Conservation (phyloP, 495 filamentous ascomycete species). For the Barbatosphaeria neglecta region DNA sequence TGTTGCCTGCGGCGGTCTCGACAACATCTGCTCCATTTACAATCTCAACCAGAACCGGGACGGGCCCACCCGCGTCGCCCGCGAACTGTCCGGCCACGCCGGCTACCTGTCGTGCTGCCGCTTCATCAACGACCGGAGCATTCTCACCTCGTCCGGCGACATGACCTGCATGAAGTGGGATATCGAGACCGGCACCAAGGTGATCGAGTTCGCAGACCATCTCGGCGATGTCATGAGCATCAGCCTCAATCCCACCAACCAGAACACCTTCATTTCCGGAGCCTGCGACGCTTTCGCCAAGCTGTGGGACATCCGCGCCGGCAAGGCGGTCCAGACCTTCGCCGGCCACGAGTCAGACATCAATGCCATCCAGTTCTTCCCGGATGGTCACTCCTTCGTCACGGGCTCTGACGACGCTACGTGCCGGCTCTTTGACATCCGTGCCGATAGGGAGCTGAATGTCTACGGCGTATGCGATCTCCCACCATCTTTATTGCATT, state of each 20-base stretch:
- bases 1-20: constrained; percentile 93
- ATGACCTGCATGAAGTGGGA: constrained; percentile 99
- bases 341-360: constrained; percentile 98
- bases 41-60: constrained; percentile 90
- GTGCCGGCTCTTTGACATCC: constrained; percentile 94
- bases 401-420: constrained; percentile 97
- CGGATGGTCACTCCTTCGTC: constrained; percentile 95
- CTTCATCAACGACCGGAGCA: constrained; percentile 97
- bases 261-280: constrained; percentile 96
- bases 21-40: constrained; percentile 99
- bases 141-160: constrained; percentile 94
- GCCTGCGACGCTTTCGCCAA: constrained; percentile 98
- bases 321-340: constrained; percentile 97
- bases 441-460: constrained; percentile 91
- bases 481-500: background rate
- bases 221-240: constrained; percentile 99
- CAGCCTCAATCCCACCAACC: constrained; percentile 98
- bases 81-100: constrained; percentile 92
- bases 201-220: constrained; percentile 97
- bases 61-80: constrained; percentile 89
- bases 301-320: constrained; percentile 96
- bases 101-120: constrained; percentile 97
- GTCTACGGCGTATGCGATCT: constrained; percentile 75
- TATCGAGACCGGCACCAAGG: constrained; percentile 92
- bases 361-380: constrained; percentile 99